A percentile compares a stretch with the other conserved stretches of the same genome.
These are phyloP conservation scores for Otatea glauca DNA, from an alignment of 176 grass and related monocot genomes.

Conservation along the genomic window DNA sequence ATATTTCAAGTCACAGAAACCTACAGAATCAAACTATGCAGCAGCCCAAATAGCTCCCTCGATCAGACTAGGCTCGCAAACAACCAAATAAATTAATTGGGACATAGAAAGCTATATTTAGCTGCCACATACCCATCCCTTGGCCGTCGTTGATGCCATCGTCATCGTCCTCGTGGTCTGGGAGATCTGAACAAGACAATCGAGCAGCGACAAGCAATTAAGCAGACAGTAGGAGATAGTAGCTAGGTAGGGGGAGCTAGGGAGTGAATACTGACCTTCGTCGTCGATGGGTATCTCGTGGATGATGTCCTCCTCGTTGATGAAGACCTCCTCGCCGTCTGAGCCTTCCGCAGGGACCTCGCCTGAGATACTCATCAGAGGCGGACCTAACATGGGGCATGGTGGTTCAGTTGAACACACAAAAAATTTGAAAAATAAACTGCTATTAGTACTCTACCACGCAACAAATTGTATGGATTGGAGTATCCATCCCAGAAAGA, in stretches of 20 bases:
- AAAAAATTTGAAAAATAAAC: too few species aligned
- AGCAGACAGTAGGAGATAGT: background rate
- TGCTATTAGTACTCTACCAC: too few species aligned
- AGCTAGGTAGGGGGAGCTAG: too few species aligned
- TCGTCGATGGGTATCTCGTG: slow-evolving; percentile 66
- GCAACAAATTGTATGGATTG: too few species aligned
- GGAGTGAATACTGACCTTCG: slow-evolving; percentile 45
- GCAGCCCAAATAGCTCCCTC: too few species aligned
- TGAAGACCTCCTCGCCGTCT: slow-evolving; percentile 65
- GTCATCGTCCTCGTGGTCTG: slow-evolving; percentile 60
- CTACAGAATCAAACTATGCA: too few species aligned
- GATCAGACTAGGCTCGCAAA: background rate
- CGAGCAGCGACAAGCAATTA: background rate
- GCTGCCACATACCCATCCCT: slow-evolving; percentile 42
- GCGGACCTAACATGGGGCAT: too few species aligned
- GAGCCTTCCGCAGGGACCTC: slow-evolving; percentile 36
- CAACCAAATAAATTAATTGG: background rate
- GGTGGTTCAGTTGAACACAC: too few species aligned
- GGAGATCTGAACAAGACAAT: slow-evolving; percentile 52
- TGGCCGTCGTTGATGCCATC: slow-evolving; percentile 29
- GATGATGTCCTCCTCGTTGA: slow-evolving; percentile 75
- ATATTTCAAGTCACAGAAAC: too few species aligned
- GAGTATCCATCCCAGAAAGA: too few species aligned
- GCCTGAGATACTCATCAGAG: slow-evolving; percentile 52
- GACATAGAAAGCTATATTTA: background rate